Evolutionary conservation across 139 green algal genomes (phyloP).

Genomic region (Pleodorina starrii): DNA sequence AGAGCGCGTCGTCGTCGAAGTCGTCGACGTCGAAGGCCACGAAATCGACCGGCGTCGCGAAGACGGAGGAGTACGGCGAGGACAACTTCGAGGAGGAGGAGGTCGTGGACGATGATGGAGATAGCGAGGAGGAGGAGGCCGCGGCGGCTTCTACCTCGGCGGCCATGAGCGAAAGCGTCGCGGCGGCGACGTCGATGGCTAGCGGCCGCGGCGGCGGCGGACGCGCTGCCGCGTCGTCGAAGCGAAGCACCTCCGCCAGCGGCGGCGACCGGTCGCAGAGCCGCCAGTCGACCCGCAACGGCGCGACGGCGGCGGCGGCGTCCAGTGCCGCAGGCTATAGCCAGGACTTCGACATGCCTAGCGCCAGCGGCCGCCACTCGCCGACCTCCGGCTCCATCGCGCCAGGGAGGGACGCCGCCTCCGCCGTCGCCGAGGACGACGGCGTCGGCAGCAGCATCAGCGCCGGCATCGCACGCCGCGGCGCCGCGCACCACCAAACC

Average conservation of each 20-base stretch:
- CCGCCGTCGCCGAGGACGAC: not conserved
- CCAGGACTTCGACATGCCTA: slow-evolving; percentile 1
- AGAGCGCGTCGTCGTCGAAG: not conserved
- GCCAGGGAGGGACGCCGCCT: not conserved
- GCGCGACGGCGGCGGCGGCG: not conserved
- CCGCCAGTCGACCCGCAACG: not conserved
- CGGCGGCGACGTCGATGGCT: not conserved
- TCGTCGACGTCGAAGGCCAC: too few species aligned
- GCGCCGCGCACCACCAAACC: not conserved
- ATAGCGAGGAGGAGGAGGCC: not conserved
- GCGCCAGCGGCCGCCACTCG: slow-evolving; percentile 5
- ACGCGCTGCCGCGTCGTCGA: not conserved
- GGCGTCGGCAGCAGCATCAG: not conserved
- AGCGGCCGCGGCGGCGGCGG: not conserved
- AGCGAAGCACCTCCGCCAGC: not conserved
- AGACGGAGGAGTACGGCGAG: slow-evolving; percentile 6
- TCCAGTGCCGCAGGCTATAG: slow-evolving; percentile 14
- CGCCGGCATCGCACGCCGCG: not conserved
- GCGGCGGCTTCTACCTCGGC: not conserved
- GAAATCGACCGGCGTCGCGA: not conserved
- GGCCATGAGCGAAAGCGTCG: not conserved
- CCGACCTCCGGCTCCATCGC: not conserved
- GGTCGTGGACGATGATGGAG: not conserved
- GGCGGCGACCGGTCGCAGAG: not conserved
- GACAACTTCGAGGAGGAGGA: slow-evolving; percentile 35